These are phyloP conservation scores for Parasitella parasitica DNA, from an alignment of 371 early-diverging fungal genomes.

Conservation along the genomic window DNA sequence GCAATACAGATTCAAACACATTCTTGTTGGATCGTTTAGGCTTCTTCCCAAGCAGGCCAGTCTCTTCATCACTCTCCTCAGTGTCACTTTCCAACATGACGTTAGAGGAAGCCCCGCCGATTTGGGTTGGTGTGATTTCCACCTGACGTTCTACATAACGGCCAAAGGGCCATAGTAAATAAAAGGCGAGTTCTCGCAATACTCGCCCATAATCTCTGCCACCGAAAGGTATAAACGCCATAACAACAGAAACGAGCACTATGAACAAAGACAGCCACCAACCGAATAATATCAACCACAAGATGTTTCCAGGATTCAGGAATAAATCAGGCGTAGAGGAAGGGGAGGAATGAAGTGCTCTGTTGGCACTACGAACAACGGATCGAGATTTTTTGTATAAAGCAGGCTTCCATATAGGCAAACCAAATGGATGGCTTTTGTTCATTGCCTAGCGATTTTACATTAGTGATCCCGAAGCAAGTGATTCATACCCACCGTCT, in stretches of 20 bases:
- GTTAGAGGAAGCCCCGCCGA: neutral
- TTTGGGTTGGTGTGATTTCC: slow-evolving; percentile 22
- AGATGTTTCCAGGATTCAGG: slow-evolving; percentile 78
- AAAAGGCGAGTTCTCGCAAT: slow-evolving; percentile 64
- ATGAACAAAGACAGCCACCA: slow-evolving; percentile 84
- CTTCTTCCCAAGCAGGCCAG: slow-evolving; percentile 17
- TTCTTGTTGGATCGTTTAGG: neutral
- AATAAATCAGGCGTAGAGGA: slow-evolving; percentile 58
- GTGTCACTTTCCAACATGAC: neutral
- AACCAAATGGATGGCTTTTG: slow-evolving; percentile 87
- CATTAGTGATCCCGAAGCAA: no score
- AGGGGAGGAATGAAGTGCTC: slow-evolving; percentile 80
- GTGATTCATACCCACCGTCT: neutral
- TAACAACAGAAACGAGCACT: slow-evolving; percentile 48
- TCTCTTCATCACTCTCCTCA: slow-evolving; percentile 32
- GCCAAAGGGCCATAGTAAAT: slow-evolving; percentile 94
- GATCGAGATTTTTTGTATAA: slow-evolving; percentile 93
- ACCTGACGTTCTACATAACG: slow-evolving; percentile 74
- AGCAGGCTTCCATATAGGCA: slow-evolving; percentile 97
- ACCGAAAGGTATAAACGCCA: slow-evolving; percentile 49
- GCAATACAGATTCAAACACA: neutral
- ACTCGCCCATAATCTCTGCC: slow-evolving; percentile 60
- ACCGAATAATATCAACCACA: slow-evolving; percentile 87
- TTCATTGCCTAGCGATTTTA: slow-evolving; percentile 67
- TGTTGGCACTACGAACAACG: slow-evolving; percentile 74